Evolutionary conservation across 441 rosid genomes (phyloP).

Genomic region (Euphorbia schlechtendalii): DNA sequence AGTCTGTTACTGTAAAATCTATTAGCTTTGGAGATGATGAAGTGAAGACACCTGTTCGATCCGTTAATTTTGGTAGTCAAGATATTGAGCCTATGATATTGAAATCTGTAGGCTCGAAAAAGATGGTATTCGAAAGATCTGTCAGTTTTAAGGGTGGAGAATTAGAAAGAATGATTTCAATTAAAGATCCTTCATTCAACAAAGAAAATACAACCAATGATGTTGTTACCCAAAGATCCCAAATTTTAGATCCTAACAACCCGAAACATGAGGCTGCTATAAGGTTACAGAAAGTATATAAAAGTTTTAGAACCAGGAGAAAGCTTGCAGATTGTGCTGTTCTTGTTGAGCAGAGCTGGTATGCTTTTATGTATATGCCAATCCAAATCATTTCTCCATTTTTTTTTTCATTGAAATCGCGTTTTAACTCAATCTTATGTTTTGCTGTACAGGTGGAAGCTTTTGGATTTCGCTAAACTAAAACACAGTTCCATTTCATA

Average conservation of each 20-base stretch:
- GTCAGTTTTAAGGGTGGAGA: conserved; percentile 58
- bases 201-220: too few relatives aligned
- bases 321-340: conserved; percentile 95
- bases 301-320: conserved; percentile 84
- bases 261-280: conserved; percentile 67
- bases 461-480: conserved; percentile 87
- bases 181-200: conserved; percentile 26
- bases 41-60: conserved; percentile 43
- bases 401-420: not conserved
- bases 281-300: conserved; percentile 79
- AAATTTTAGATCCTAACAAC: conserved; percentile 36
- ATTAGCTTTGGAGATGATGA: conserved; percentile 48
- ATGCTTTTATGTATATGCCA: conserved; percentile 14
- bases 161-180: conserved; percentile 45
- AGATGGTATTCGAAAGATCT: conserved; percentile 59
- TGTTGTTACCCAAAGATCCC: conserved; percentile 8
- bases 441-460: conserved; percentile 65
- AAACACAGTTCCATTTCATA: conserved; percentile 88
- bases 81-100: conserved; percentile 44
- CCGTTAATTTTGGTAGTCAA: conserved; percentile 41
- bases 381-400: not conserved
- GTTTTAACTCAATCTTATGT: conserved; percentile 9
- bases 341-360: conserved; percentile 92
- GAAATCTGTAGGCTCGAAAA: conserved; percentile 49
- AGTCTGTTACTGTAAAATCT: conserved; percentile 55